Conservation (phyloP, 768 basidiomycete species). For the Boletus tomentosulus region DNA sequence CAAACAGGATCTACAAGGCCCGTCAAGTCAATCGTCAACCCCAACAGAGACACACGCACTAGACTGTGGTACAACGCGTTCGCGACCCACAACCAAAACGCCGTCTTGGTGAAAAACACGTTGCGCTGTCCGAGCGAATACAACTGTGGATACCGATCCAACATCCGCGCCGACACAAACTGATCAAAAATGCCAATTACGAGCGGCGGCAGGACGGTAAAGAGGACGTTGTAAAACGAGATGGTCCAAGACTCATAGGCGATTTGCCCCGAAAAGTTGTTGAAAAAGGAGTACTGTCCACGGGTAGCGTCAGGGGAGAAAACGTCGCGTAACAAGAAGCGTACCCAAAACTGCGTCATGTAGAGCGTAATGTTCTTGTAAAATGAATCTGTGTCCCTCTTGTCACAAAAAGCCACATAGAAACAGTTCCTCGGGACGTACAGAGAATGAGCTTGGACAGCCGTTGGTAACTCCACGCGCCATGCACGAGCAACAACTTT, state of each 20-base stretch:
- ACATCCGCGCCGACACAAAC: conserved; percentile 93
- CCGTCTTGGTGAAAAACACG: conserved; percentile 83
- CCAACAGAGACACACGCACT: conserved; percentile 40
- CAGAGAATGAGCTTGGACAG: conserved; percentile 94
- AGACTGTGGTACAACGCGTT: conserved; percentile 90
- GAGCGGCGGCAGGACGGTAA: conserved; percentile 92
- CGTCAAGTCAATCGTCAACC: background rate
- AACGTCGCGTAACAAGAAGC: background rate
- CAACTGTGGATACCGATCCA: conserved; percentile 95
- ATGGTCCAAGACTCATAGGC: conserved; percentile 99
- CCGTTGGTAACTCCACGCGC: conserved; percentile 97
- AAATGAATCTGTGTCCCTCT: conserved; percentile 74
- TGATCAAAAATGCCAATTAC: conserved; percentile 99
- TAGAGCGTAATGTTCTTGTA: conserved; percentile 99
- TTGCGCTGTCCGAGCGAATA: conserved; percentile 94
- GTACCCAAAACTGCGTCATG: conserved; percentile 98
- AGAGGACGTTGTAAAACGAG: conserved; percentile 93
- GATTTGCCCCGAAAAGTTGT: conserved; percentile 98
- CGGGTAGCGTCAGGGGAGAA: background rate
- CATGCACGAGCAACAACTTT: conserved; percentile 93
- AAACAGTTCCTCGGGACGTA: conserved; percentile 38
- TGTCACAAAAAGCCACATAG: background rate
- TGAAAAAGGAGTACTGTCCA: conserved; percentile 93
- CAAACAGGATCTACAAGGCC: conserved; percentile 65
- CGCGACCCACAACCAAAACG: conserved; percentile 89